Conservation (phyloP, 2,329 filamentous ascomycete genomes). For the Aspergillus fumigatiaffinis region DNA sequence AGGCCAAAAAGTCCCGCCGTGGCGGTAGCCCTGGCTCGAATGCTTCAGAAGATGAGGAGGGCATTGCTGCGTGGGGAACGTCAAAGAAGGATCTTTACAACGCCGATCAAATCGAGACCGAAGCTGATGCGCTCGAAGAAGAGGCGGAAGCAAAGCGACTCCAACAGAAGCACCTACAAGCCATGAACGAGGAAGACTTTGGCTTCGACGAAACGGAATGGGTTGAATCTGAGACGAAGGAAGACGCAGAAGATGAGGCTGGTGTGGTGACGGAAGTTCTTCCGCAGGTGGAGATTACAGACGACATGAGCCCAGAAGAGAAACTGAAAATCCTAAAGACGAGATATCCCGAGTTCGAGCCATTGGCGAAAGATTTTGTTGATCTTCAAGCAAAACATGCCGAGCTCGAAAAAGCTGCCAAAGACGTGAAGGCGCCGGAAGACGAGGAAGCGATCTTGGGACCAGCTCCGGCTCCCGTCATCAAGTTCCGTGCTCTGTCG, state of each 20-base stretch:
- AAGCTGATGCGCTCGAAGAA: constrained; percentile 78
- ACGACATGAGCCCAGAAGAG: constrained; percentile 73
- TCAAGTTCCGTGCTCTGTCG: constrained; percentile 75
- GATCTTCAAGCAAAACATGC: constrained; percentile 62
- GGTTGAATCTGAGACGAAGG: constrained; percentile 54
- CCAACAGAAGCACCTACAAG: constrained; percentile 84
- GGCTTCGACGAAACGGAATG: constrained; percentile 88
- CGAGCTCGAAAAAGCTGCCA: constrained; percentile 56
- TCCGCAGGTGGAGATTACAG: constrained; percentile 74
- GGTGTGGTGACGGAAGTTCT: constrained; percentile 81
- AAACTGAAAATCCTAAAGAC: constrained; percentile 69
- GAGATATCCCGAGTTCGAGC: constrained; percentile 89
- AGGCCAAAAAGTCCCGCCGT: constrained; percentile 17
- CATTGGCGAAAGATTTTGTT: constrained; percentile 74
- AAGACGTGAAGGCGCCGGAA: constrained; percentile 49
- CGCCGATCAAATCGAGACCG: constrained; percentile 70
- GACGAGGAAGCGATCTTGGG: constrained; percentile 36
- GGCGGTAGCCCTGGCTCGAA: constrained; percentile 19
- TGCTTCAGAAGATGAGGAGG: constrained; percentile 43
- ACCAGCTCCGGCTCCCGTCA: constrained; percentile 51
- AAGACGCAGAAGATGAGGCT: constrained; percentile 44
- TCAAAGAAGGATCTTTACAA: constrained; percentile 91
- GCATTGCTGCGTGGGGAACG: constrained; percentile 75
- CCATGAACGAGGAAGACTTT: constrained; percentile 89
- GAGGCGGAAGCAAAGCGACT: constrained; percentile 83